These are phyloP conservation scores for Tricholoma saponaceum DNA, from an alignment of 768 basidiomycete species.

Conservation along the genomic window DNA sequence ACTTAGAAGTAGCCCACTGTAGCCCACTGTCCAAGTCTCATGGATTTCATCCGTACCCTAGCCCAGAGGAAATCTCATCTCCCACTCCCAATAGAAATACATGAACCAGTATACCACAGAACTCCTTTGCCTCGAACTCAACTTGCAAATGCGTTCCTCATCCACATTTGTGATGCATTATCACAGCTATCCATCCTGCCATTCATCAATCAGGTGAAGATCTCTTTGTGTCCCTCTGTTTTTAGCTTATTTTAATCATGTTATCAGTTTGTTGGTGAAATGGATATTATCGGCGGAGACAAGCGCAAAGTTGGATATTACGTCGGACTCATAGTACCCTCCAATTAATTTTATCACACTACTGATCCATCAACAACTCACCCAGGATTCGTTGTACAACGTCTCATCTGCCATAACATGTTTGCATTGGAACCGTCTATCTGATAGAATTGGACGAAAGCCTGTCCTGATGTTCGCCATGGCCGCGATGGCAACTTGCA, in stretches of 20 bases:
- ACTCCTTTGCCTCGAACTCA: background rate
- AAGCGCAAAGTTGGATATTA: no score
- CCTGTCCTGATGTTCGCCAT: constrained; percentile 27
- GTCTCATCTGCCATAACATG: constrained; percentile 29
- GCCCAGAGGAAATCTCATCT: no score
- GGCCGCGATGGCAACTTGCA: constrained; percentile 12
- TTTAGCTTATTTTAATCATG: no score
- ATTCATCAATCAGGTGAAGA: background rate
- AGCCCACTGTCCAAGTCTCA: no score
- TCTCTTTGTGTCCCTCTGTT: background rate
- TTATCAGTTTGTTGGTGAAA: constrained; percentile 31
- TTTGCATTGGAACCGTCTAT: constrained; percentile 29
- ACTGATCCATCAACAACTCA: background rate
- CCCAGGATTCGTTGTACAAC: constrained; percentile 35
- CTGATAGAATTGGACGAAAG: constrained; percentile 33
- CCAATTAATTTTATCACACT: no score
- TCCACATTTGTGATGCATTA: background rate
- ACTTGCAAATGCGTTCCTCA: background rate
- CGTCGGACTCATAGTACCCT: no score
- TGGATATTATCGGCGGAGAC: constrained; percentile 38
- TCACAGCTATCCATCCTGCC: background rate
- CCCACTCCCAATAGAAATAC: no score
- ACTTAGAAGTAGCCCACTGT: no score
- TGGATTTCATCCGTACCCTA: no score
- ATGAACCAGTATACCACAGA: no score